Percentiles rank a stretch among this genome's conserved stretches.
Conservation (phyloP, 2,329 filamentous ascomycete genomes). For the Pseudophaeomoniella oleicola region DNA sequence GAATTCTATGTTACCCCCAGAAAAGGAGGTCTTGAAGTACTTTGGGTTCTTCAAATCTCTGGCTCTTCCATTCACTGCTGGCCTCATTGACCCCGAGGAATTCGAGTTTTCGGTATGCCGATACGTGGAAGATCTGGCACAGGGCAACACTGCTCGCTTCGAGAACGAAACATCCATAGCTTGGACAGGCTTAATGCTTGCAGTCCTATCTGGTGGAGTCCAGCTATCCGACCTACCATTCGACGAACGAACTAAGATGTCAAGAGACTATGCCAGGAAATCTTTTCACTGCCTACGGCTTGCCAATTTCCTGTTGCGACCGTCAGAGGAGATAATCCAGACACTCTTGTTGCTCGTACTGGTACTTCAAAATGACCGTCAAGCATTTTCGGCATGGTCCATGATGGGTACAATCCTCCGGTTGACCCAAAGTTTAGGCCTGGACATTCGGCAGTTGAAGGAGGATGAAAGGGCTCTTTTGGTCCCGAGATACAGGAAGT, state of each 20-base stretch:
- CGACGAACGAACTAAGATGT: not conserved
- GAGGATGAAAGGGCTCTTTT: not conserved
- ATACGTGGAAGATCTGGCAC: conserved; percentile 3
- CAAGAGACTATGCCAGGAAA: conserved; percentile 1
- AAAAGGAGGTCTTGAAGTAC: conserved; percentile 1
- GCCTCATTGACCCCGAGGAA: conserved; percentile 2
- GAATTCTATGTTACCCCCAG: not conserved
- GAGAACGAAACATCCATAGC: not conserved
- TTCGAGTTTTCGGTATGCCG: conserved; percentile 3
- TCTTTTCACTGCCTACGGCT: conserved; percentile 2
- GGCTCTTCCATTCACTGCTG: conserved; percentile 3
- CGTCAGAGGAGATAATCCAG: conserved; percentile 1
- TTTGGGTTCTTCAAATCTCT: conserved; percentile 3
- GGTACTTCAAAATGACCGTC: conserved; percentile 3
- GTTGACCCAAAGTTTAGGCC: not conserved
- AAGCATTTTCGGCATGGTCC: not conserved
- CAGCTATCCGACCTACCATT: conserved; percentile 3
- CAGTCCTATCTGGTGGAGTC: conserved; percentile 1
- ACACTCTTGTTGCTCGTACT: conserved; percentile 2
- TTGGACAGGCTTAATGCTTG: conserved; percentile 3
- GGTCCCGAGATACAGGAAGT: not conserved
- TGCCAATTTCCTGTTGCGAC: conserved; percentile 3
- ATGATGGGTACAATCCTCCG: not conserved
- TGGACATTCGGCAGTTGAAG: not conserved
- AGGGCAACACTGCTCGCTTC: not conserved